Evolutionary conservation across 345 rosid genomes (phyloP).

Genomic region (Melastoma malabathricum): DNA sequence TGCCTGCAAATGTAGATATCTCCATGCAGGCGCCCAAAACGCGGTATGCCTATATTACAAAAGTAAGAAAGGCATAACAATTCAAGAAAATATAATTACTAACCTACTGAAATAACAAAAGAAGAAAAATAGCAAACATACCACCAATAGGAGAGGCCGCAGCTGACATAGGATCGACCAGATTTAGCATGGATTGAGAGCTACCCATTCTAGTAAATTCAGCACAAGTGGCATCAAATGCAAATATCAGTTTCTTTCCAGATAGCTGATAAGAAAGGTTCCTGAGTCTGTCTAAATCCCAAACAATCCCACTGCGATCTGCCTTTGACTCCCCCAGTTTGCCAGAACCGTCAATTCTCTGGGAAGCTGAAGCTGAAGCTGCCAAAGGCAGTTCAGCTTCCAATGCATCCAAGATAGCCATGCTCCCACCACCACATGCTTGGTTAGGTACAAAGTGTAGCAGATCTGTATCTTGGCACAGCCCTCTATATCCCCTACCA

Average conservation of each 20-base stretch:
- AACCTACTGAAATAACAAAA: background rate
- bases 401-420: slow-evolving; percentile 92
- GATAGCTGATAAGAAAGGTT: slow-evolving; percentile 80
- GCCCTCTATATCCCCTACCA: slow-evolving; percentile 96
- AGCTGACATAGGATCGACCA: slow-evolving; percentile 95
- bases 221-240: slow-evolving; percentile 88
- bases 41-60: slow-evolving; percentile 68
- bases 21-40: slow-evolving; percentile 86
- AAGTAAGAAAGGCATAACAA: background rate
- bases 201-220: slow-evolving; percentile 79
- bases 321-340: slow-evolving; percentile 75
- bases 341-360: slow-evolving; percentile 50
- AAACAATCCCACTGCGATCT: slow-evolving; percentile 96
- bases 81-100: background rate
- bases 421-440: slow-evolving; percentile 98
- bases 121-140: slow-evolving; percentile 14
- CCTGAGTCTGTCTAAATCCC: slow-evolving; percentile 91
- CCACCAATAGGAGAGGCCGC: slow-evolving; percentile 99
- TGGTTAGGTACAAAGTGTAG: slow-evolving; percentile 94
- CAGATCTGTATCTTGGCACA: slow-evolving; percentile 89
- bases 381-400: slow-evolving; percentile 60
- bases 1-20: slow-evolving; percentile 75
- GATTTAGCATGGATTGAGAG: slow-evolving; percentile 73
- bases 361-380: slow-evolving; percentile 36
- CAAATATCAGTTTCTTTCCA: slow-evolving; percentile 95